Evolutionary conservation across 176 grass and related monocot genomes (phyloP), one percentile per base, ranked within the genome.

Genomic region (Phragmites australis): DNA sequence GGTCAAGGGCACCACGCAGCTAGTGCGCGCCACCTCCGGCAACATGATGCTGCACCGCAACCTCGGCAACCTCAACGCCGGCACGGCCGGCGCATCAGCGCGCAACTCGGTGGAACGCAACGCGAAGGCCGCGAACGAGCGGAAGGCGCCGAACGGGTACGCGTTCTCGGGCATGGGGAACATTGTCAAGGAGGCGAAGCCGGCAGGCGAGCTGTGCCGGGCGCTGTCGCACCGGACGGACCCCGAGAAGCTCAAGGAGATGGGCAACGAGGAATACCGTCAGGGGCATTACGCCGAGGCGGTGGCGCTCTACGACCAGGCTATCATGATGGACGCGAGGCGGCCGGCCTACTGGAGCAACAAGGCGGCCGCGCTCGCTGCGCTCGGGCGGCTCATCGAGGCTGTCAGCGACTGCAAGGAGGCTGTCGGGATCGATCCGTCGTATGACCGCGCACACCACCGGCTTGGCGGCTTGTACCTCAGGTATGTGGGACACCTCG

Each of bases 191-290:
- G 76, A 77, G 2, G 37, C 68, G 19, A 53, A 50, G 27, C 59
- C 29, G 72, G 3, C 22, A 0, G 88, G 74, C 0, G 88, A 91
- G 17, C 75, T 90, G 34, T 95, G 90, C 69, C 87, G 88, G 70
- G 90, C 81, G 57, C 66, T 95, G 60, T 95, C 92, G 25, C 93
- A 67, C 75, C 82, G 84, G 32, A 63, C 86, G 34, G 77, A 89
- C 48, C 93, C 96, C 25, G 93, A 99, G 81, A 94, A 91, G 90
- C 80, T 99, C 70, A 99, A 99, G 88, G 96, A 99, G 76, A 75
- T 95, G 87, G 93, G 96, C 16, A 99, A 99, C 77, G 90, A 99
- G 79, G 96, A 93, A 86, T 99, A 88, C 74, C 86, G 90, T 67
- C 75, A 95, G 61, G 96, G 96, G 57, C 87, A 86, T 29, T 99